Evolutionary conservation across 495 filamentous ascomycete species (phyloP).

Genomic region (Delitschia confertaspora): DNA sequence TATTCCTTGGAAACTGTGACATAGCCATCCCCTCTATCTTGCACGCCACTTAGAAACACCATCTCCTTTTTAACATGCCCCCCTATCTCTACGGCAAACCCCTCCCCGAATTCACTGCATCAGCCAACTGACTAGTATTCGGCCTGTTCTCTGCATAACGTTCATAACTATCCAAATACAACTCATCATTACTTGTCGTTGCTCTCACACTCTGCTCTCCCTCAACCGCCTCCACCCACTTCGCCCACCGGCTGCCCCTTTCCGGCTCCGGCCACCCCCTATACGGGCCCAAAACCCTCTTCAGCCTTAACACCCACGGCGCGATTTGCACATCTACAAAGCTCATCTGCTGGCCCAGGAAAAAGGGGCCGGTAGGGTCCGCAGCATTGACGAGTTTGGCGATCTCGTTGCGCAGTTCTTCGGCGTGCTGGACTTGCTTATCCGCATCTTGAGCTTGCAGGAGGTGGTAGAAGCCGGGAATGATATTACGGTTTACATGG

Average conservation of each 20-base stretch:
- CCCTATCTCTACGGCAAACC: conserved; percentile 23
- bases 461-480: conserved; percentile 72
- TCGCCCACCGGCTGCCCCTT: conserved; percentile 58
- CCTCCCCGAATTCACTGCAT: conserved; percentile 23
- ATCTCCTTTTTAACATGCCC: no score
- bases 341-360: conserved; percentile 61
- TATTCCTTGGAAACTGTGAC: no score
- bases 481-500: conserved; percentile 76
- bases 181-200: conserved; percentile 53
- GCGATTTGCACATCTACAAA: conserved; percentile 85
- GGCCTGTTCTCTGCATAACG: conserved; percentile 28
- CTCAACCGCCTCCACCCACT: conserved; percentile 79
- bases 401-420: conserved; percentile 62
- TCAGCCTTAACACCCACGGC: conserved; percentile 74
- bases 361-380: conserved; percentile 65
- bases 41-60: no score
- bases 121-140: conserved; percentile 15
- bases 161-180: conserved; percentile 36
- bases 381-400: conserved; percentile 63
- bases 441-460: conserved; percentile 60
- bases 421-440: conserved; percentile 54
- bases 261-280: conserved; percentile 69
- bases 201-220: conserved; percentile 59
- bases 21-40: no score
- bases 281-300: conserved; percentile 67